phyloP scores from a whole-genome alignment of 441 rosid genomes.

The Geranium incanum region DNA sequence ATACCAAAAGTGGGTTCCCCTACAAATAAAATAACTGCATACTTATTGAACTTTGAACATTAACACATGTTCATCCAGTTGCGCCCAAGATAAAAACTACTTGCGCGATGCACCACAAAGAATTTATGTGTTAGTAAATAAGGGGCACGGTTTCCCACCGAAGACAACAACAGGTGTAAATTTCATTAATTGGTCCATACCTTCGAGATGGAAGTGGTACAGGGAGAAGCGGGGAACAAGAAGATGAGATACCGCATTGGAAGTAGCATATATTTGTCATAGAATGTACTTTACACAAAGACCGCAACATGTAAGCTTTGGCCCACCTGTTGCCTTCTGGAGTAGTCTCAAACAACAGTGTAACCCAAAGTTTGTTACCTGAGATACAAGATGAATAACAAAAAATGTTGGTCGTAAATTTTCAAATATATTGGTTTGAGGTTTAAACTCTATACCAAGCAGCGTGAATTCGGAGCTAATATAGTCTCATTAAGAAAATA shows the following conservation, averaged over 20 bases:
- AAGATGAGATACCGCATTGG: conserved; percentile 34
- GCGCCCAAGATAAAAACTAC: not conserved
- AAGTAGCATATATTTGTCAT: conserved; percentile 31
- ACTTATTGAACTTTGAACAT: not conserved
- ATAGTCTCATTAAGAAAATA: no score
- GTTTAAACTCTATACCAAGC: no score
- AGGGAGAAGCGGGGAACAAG: conserved; percentile 39
- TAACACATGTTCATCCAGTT: not conserved
- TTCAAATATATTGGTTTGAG: no score
- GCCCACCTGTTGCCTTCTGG: not conserved
- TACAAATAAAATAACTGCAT: conserved; percentile 15
- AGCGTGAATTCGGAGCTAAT: no score
- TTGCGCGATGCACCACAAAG: not conserved
- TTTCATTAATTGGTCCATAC: conserved; percentile 26
- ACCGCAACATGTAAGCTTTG: conserved; percentile 18
- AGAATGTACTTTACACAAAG: conserved; percentile 15
- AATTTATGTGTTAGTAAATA: no score
- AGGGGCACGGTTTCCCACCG: not conserved
- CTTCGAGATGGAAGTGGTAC: conserved; percentile 60
- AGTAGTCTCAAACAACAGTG: not conserved
- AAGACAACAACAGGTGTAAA: not conserved
- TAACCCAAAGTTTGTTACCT: not conserved
- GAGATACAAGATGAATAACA: no score
- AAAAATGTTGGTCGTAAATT: no score
- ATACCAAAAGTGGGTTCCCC: conserved; percentile 91